These are phyloP conservation scores for Excoecaria cochinchinensis DNA, from an alignment of 345 rosid species.

Conservation along the genomic window DNA sequence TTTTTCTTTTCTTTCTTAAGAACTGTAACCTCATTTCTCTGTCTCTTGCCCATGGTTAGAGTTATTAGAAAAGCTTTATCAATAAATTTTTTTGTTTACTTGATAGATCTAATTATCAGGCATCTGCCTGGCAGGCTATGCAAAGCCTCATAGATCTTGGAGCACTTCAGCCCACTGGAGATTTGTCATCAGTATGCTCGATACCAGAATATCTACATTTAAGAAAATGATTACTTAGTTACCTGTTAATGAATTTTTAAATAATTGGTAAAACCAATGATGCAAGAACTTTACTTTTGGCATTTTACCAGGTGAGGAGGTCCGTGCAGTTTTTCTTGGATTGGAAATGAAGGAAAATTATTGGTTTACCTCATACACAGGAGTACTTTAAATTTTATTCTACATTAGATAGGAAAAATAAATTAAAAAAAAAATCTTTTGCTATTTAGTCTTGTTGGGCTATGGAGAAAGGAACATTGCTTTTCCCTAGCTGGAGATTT, in stretches of 20 bases:
- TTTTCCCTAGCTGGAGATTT: background rate
- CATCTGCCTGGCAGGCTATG: too few species aligned
- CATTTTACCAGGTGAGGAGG: conserved; percentile 70
- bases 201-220: too few species aligned
- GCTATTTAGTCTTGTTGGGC: background rate
- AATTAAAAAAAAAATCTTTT: background rate
- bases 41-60: too few species aligned
- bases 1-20: too few species aligned
- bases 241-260: background rate
- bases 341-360: background rate
- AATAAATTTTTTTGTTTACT: too few species aligned
- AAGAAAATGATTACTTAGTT: too few species aligned
- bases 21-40: too few species aligned
- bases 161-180: too few species aligned
- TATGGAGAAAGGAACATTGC: background rate
- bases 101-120: too few species aligned
- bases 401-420: background rate
- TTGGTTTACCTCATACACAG: background rate
- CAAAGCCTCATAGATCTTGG: too few species aligned
- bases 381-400: background rate
- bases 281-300: background rate
- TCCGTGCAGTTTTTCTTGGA: conserved; percentile 92
- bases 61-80: too few species aligned
- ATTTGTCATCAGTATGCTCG: too few species aligned
- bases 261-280: background rate